Percentiles rank a stretch among this genome's conserved stretches.
Evolutionary conservation across 2,329 filamentous ascomycete species (phyloP).

Genomic region (Zalaria obscura): DNA sequence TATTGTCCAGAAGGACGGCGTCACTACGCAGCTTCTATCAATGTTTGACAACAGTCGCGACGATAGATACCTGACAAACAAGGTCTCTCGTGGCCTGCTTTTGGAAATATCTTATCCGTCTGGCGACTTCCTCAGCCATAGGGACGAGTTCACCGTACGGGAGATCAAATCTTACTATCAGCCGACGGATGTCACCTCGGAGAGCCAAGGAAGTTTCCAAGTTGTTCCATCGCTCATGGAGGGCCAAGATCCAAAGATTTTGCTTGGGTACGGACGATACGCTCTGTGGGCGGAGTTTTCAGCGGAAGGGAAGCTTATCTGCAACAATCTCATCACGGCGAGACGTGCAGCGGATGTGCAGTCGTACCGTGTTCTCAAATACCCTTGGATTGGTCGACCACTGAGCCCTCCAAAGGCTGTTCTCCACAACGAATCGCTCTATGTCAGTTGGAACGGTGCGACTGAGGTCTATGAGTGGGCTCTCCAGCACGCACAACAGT

Average conservation of each 20-base stretch:
- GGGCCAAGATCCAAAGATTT: conserved; percentile 25
- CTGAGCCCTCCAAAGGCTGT: conserved; percentile 16
- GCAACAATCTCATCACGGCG: conserved; percentile 10
- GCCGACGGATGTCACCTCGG: conserved; percentile 9
- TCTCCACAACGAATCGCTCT: conserved; percentile 19
- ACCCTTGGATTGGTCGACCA: conserved; percentile 28
- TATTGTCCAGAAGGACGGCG: conserved; percentile 11
- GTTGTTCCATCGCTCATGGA: conserved; percentile 26
- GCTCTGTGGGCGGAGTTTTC: conserved; percentile 25
- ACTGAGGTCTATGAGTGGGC: conserved; percentile 32
- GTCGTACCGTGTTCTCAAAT: conserved; percentile 39
- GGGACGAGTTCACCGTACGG: conserved; percentile 7
- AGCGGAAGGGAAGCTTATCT: conserved; percentile 32
- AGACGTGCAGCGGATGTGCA: conserved; percentile 19
- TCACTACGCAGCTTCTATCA: conserved; percentile 26
- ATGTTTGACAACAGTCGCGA: conserved; percentile 35
- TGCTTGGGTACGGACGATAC: conserved; percentile 40
- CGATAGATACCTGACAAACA: not conserved
- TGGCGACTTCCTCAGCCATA: not conserved
- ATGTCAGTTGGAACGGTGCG: conserved; percentile 39
- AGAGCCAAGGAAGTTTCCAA: conserved; percentile 13
- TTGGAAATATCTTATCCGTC: conserved; percentile 3
- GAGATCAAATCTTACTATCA: conserved; percentile 16
- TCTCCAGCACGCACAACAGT: conserved; percentile 23
- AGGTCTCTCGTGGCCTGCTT: conserved; percentile 1